Evolutionary conservation across 805 yeast genomes (phyloP).

Genomic region (Suhomyces kilbournensis): DNA sequence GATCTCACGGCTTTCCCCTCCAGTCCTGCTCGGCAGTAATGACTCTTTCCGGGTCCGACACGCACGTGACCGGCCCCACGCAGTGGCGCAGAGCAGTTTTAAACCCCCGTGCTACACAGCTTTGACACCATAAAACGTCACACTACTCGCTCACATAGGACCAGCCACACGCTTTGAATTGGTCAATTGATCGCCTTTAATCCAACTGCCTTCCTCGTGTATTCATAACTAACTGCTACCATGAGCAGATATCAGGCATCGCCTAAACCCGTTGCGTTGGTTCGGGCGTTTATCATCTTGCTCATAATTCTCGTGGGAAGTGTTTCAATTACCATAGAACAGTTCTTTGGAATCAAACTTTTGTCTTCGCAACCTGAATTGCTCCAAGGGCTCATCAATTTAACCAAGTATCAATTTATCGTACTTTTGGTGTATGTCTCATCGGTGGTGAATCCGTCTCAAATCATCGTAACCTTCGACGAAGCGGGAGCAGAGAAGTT

Average conservation of each 20-base stretch:
- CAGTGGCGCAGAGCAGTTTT: too few species aligned
- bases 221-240: neutral
- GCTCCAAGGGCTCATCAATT: slow-evolving; percentile 43
- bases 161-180: neutral
- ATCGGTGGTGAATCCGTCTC: slow-evolving; percentile 50
- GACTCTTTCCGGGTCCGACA: neutral
- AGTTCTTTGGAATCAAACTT: slow-evolving; percentile 35
- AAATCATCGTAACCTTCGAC: slow-evolving; percentile 50
- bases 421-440: slow-evolving; percentile 51
- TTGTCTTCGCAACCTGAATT: slow-evolving; percentile 29
- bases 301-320: slow-evolving; percentile 23
- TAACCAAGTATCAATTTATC: slow-evolving; percentile 59
- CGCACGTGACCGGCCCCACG: neutral
- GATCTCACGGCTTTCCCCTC: neutral
- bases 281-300: slow-evolving; percentile 20
- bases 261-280: slow-evolving; percentile 16
- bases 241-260: neutral
- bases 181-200: neutral
- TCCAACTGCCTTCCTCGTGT: neutral
- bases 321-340: slow-evolving; percentile 46
- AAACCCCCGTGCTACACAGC: neutral
- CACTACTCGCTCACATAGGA: neutral
- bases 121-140: neutral
- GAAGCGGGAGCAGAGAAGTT: slow-evolving; percentile 15
- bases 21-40: neutral